A percentile compares a stretch with the other conserved stretches of the same genome.
These are phyloP conservation scores for Aethionema arabicum DNA, from an alignment of 345 rosid genomes.

Conservation along the genomic window DNA sequence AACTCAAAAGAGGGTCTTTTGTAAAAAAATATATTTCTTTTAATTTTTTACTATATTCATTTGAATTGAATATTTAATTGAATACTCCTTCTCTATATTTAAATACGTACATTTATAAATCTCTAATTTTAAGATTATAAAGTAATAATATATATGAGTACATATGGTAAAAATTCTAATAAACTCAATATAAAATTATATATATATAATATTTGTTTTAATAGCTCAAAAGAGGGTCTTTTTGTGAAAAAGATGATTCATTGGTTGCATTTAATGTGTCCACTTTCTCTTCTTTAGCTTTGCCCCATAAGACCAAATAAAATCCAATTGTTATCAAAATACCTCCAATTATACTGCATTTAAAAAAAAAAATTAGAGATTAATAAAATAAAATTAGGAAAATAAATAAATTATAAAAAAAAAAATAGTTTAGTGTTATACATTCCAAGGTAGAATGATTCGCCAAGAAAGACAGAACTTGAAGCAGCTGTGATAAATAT, in stretches of 20 bases:
- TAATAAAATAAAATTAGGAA: background rate
- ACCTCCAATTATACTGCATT: background rate
- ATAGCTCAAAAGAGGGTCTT: slow-evolving; percentile 61
- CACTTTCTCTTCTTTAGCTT: slow-evolving; percentile 52
- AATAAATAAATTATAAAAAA: background rate
- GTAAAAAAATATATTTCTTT: no score
- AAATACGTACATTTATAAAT: no score
- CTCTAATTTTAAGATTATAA: no score
- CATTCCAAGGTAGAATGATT: slow-evolving; percentile 40
- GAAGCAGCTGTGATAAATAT: slow-evolving; percentile 41
- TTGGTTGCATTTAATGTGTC: slow-evolving; percentile 27
- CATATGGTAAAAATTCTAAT: no score
- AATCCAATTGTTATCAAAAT: no score
- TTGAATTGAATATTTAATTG: no score
- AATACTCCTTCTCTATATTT: no score
- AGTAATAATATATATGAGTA: no score
- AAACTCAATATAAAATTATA: no score
- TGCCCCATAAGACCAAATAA: slow-evolving; percentile 60
- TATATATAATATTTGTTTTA: no score
- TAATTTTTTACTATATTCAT: no score
- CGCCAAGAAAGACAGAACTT: slow-evolving; percentile 42
- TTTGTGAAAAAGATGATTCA: slow-evolving; percentile 37
- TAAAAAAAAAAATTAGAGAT: background rate
- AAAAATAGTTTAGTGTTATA: background rate
- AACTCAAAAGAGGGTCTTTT: no score